A percentile compares a stretch with the other conserved stretches of the same genome.
phyloP scores from a whole-genome alignment of 139 green algal species.

The Tetradesmus obliquus region DNA sequence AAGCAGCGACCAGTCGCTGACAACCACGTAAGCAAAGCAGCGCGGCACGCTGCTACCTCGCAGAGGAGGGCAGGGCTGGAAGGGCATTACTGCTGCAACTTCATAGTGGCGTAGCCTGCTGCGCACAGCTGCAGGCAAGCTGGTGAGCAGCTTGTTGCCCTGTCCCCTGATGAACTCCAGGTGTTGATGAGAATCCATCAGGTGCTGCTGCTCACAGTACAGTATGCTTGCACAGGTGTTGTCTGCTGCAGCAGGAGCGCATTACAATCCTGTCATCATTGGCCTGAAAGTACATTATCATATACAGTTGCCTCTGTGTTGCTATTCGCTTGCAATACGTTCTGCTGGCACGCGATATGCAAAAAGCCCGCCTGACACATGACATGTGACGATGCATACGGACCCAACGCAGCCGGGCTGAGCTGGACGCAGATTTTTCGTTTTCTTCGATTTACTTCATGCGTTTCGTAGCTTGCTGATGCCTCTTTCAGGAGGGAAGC shows the following conservation, averaged over 20 bases:
- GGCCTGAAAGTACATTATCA: neutral
- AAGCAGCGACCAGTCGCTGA: conserved; percentile 24
- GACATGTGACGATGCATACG: neutral
- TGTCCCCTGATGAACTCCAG: conserved; percentile 24
- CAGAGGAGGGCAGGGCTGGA: neutral
- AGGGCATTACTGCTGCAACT: conserved; percentile 25
- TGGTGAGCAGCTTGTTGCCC: conserved; percentile 20
- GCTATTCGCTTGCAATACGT: no score
- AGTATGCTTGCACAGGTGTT: neutral
- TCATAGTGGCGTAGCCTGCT: conserved; percentile 17
- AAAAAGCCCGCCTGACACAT: neutral
- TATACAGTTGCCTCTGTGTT: neutral
- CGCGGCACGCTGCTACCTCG: neutral
- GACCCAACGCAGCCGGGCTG: no score
- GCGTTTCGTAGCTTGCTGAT: neutral
- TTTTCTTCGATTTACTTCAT: no score
- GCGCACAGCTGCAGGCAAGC: conserved; percentile 5
- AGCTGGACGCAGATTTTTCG: neutral
- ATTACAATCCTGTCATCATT: neutral
- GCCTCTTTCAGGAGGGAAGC: neutral
- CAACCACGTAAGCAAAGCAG: neutral
- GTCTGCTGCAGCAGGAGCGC: neutral
- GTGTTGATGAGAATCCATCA: neutral
- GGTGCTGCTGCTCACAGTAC: neutral
- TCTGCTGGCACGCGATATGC: neutral